These are phyloP conservation scores for Ophiostoma australiae DNA, from an alignment of 2,329 filamentous ascomycete species.

Conservation along the genomic window DNA sequence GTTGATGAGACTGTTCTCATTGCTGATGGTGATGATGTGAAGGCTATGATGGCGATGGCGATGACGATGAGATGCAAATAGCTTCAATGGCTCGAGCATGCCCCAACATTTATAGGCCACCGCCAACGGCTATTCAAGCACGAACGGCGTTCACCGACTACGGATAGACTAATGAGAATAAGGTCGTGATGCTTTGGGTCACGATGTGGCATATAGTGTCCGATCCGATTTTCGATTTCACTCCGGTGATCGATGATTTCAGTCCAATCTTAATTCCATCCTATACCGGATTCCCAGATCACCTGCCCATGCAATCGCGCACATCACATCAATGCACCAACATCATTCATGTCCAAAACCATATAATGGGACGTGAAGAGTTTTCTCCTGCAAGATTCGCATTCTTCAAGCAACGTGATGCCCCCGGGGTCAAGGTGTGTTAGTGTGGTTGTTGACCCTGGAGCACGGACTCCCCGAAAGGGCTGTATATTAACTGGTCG, in stretches of 20 bases:
- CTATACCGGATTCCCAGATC: background rate
- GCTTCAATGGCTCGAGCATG: background rate
- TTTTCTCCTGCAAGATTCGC: background rate
- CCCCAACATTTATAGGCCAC: background rate
- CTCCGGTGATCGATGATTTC: background rate
- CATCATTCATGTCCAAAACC: background rate
- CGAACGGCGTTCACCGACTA: background rate
- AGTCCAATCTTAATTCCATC: background rate
- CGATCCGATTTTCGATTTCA: background rate
- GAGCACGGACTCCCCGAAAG: slow-evolving; percentile 7
- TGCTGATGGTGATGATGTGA: background rate
- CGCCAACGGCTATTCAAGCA: background rate
- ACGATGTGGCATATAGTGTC: background rate
- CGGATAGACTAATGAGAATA: background rate
- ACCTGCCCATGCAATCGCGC: background rate
- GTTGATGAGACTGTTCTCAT: background rate
- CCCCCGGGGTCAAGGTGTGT: background rate
- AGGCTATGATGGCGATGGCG: background rate
- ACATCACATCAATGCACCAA: background rate
- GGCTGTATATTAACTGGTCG: background rate
- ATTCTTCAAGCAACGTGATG: background rate
- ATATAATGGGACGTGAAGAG: background rate
- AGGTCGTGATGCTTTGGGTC: background rate
- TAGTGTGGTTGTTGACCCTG: background rate
- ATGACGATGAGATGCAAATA: background rate